Evolutionary conservation across 306 rosid genomes (phyloP).

Genomic region (Hippophae gyantsensis): DNA sequence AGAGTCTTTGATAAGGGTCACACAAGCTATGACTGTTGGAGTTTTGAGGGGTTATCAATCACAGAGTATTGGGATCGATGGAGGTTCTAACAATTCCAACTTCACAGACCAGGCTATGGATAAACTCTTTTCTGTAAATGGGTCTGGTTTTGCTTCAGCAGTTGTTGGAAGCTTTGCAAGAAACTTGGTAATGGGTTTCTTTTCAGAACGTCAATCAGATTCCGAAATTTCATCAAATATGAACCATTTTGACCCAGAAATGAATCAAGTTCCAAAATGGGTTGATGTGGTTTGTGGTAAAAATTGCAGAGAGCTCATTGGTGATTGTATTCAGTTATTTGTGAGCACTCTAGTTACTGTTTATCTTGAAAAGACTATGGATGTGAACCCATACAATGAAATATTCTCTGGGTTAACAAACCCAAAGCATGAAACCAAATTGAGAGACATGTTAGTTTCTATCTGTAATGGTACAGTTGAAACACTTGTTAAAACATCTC

Average conservation of each 20-base stretch:
- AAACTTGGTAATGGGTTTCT: conserved; percentile 48
- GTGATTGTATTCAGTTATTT: conserved; percentile 56
- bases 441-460: conserved; percentile 48
- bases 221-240: conserved; percentile 6
- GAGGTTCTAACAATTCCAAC: conserved; percentile 8
- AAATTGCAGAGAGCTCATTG: conserved; percentile 44
- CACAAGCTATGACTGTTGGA: conserved; percentile 48
- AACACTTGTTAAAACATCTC: conserved; percentile 67
- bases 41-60: conserved; percentile 40
- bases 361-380: conserved; percentile 80
- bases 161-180: conserved; percentile 81
- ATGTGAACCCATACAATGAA: conserved; percentile 59
- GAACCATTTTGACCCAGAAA: conserved; percentile 13
- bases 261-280: conserved; percentile 31
- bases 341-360: conserved; percentile 68
- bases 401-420: conserved; percentile 71
- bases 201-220: conserved; percentile 22
- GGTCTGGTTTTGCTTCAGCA: conserved; percentile 67
- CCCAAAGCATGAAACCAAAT: conserved; percentile 49
- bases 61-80: conserved; percentile 6
- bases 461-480: conserved; percentile 64
- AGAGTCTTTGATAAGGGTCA: conserved; percentile 40
- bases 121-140: conserved; percentile 46
- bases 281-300: conserved; percentile 40
- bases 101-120: conserved; percentile 39